Evolutionary conservation across 2,329 filamentous ascomycete genomes (phyloP), one percentile per base, ranked within the genome.

Genomic region (Proliferodiscus dingleyae): DNA sequence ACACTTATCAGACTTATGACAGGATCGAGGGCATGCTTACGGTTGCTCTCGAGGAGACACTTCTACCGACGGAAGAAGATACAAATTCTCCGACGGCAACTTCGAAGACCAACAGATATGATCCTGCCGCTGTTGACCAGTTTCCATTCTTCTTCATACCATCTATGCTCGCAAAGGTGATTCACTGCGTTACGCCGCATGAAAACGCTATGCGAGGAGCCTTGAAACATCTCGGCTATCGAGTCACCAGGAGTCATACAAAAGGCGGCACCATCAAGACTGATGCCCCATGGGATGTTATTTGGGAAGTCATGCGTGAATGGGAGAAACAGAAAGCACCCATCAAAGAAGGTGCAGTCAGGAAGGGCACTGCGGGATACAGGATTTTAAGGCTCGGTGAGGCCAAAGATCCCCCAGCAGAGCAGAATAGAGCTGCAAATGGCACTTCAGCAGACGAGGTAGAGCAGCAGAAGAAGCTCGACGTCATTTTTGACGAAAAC

Each of bases 251-350:
- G 59, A 95, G 87, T 57, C 93, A 98, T 66, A 89, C 89, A 58
- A 89, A 89, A 55, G 78, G 88, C 0, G 91, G 90, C 21, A 93
- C 87, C 60, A 82, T 97, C 66, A 95, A 94, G 70, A 97, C 93
- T 0, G 82, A 97, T 66, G 93, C 93, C 11, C 87, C 90, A 0
- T 98, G 89, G 89, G 73, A 73, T 4, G 82, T 88, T 0, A 78
- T 98, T 38, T 97, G 93, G 90, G 86, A 94, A 63, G 72, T 97
- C 22, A 93, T 97, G 80, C 78, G 87, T 21, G 89, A 95, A 67
- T 98, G 89, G 89, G 80, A 87, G 11, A 78, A 84, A 19, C 89
- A 95, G 62, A 86, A 84, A 59, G 75, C 79, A 0, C 89, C 90
- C 0, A 74, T 95, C 47, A 94, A 87, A 62, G 78, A 83, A 28